phyloP scores from a whole-genome alignment of 306 rosid species.

The Adenanthera pavonina region DNA sequence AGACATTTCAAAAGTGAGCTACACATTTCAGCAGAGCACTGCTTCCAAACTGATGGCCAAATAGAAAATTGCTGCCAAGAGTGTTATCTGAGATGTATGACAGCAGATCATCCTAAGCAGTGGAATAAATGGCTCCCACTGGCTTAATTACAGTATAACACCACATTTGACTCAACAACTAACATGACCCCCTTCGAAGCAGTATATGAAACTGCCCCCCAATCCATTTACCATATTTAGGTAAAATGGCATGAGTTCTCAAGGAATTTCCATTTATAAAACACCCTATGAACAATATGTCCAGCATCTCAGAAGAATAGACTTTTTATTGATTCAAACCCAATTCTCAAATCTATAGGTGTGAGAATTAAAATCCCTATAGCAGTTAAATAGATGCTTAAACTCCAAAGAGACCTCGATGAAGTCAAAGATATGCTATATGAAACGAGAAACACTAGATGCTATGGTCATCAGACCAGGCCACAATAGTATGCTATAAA shows the following conservation, averaged over 20 bases:
- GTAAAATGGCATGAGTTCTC: slow-evolving; percentile 16
- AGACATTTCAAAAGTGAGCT: slow-evolving; percentile 16
- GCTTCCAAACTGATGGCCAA: not conserved
- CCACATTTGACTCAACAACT: not conserved
- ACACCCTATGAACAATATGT: not conserved
- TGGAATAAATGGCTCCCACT: not conserved
- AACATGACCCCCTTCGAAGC: not conserved
- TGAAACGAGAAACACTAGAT: not conserved
- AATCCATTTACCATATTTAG: not conserved
- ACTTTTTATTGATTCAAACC: not conserved
- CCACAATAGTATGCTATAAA: not conserved
- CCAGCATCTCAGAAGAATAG: not conserved
- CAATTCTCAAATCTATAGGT: not conserved
- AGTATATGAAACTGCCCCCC: not conserved
- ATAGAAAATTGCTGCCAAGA: not conserved
- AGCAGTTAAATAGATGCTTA: not conserved
- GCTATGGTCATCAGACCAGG: not conserved
- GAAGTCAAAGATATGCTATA: not conserved
- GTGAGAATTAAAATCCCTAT: not conserved
- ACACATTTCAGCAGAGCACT: slow-evolving; percentile 15
- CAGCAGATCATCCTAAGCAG: not conserved
- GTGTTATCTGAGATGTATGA: no score
- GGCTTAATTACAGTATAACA: not conserved
- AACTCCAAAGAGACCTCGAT: not conserved
- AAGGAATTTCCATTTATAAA: not conserved